Base-by-base conservation (phyloP, 441 rosid genomes). In the Pelargonium fulgidum region DNA sequence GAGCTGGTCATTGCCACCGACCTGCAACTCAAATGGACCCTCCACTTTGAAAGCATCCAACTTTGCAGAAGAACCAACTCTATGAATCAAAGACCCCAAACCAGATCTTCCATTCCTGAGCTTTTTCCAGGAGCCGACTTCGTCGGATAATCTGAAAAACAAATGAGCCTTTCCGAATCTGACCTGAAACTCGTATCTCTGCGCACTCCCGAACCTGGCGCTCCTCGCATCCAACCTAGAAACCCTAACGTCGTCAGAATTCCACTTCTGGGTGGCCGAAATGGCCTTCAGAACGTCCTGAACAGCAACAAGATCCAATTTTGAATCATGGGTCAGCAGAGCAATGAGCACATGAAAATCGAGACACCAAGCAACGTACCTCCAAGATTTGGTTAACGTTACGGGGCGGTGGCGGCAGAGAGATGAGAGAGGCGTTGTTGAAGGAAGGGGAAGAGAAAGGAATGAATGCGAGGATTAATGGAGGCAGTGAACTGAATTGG, bases 261-360 rank as follows among this genome's bases (percentile, higher is more conserved):
- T 82, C 92, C 91, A 90, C 56, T 76, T 80, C 73, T 84, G 89
- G 71, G 47, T 73, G 64, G 29, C 66, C 24, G 89, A 76, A 66
- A 90, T 82, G 78, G 78, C 88, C 77, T 78, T 78, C 72, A 90
- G 64, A 14, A 88, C 88, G 71, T 87, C 92, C 94, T 90, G 83
- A 6, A 45, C 36, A 39, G n/a, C 5, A 7, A 0, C 10, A 0
- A 1, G 8, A 61, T 44, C 7, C 41, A 8, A 13, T 5, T 39
- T 65, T 67, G 33, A 9, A 62, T 29, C 19, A 12, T 45, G 14
- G 68, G 41, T 17, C 56, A 26, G 39, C 45, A 19, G 45, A 7
- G 68, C 54, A 64, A 64, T 4, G 68, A 52, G 42, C 36, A 14
- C 2, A 6, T 20, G 5, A 14, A 42, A 36, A 36, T 0, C 6